Percentiles rank a stretch among this genome's conserved stretches.
These are phyloP conservation scores for Penicillium ucsense DNA, from an alignment of 495 filamentous ascomycete genomes.

Conservation along the genomic window DNA sequence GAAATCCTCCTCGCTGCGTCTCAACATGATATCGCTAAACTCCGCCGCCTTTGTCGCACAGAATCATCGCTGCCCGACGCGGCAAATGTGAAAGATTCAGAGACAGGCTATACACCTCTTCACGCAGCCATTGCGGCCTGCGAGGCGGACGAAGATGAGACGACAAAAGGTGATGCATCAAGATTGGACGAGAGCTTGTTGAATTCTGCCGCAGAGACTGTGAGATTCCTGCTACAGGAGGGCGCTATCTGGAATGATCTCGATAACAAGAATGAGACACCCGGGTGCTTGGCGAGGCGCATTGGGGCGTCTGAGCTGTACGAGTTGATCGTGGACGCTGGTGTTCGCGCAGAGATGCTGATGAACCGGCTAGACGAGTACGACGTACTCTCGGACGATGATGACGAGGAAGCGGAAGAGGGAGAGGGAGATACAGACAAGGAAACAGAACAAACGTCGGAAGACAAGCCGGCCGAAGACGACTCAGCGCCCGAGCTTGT, in stretches of 20 bases:
- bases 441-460: constrained; percentile 14
- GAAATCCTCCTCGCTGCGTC: constrained; percentile 71
- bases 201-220: constrained; percentile 50
- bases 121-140: constrained; percentile 86
- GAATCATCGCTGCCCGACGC: constrained; percentile 36
- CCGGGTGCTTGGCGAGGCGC: constrained; percentile 73
- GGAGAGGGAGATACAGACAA: constrained; percentile 44
- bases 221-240: constrained; percentile 68
- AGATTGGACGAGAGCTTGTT: constrained; percentile 29
- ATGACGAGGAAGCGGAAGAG: constrained; percentile 21
- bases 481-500: constrained; percentile 24
- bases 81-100: constrained; percentile 72
- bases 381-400: constrained; percentile 50
- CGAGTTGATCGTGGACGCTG: constrained; percentile 78
- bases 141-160: constrained; percentile 40
- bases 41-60: constrained; percentile 65
- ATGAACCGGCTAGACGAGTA: constrained; percentile 70
- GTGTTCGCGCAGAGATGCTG: constrained; percentile 82
- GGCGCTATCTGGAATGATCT: constrained; percentile 98
- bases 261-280: constrained; percentile 76
- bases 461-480: constrained; percentile 4
- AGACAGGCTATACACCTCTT: constrained; percentile 77
- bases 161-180: constrained; percentile 16
- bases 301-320: constrained; percentile 68
- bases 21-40: constrained; percentile 63